Base-by-base conservation (phyloP, 768 basidiomycete genomes). In the Naganishia vishniacii region DNA sequence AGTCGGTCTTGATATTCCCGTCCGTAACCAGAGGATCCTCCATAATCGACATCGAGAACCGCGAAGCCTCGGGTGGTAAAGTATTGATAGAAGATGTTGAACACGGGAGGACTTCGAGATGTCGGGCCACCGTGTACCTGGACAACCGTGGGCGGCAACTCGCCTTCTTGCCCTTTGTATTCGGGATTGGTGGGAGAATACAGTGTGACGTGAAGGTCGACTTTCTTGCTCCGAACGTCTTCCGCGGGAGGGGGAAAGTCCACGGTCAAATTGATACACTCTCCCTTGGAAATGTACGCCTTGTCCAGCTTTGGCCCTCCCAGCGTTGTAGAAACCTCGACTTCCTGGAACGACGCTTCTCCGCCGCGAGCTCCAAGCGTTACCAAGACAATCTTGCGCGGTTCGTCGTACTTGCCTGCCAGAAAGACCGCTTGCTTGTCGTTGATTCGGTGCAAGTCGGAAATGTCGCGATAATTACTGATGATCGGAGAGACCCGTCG, bases 11-110 rank as follows among this genome's bases (percentile, higher is more conserved):
- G 83, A 71, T 88, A 90, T 46, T 79, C 77, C 4, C 86, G 81
- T 0, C 89, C 89, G 70, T 85, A 88, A 0, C 88, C 85, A 4
- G 83, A 83, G 0, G 86, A 87, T 0, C 88, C 89, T 1, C 87
- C 82, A 65, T 88, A 61, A 28, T 90, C 86, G 45, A 91, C 87
- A 60, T 87, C 86, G 37, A 87, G 69, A 83, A 86, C 68, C 84
- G 64, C 51, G 37, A 61, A 61, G 0, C 67, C 75, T 20, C 70
- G 65, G 26, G 65, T 53, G 45, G 69, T 69, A 58, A 51, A 71
- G 26, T 62, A 73, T 34, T 65, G 44, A 3, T 64, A 4, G 7
- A 41, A 42, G 6, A 18, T 7, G 25, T 42, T 66, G n/a, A 67
- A 29, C 13, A 61, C 47, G 4, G 60, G 59, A 11, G 60, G 18